Percentiles rank a stretch among this genome's conserved stretches.
phyloP scores from a whole-genome alignment of 139 green algal species.

The Volvox reticuliferus region DNA sequence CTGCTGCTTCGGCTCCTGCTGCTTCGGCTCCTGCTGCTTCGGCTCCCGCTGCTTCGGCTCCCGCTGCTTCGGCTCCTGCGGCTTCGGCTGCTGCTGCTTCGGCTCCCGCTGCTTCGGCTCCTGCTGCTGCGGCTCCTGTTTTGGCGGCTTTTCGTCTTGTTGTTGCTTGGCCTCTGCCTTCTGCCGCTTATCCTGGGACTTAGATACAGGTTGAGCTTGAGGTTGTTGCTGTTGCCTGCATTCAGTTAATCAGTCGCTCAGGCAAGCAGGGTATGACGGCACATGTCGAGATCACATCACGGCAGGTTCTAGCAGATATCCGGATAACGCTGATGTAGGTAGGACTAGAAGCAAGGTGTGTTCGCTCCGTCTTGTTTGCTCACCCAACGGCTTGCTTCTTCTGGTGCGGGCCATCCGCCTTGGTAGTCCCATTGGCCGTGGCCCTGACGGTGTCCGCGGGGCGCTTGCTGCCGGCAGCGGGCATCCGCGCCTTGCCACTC shows the following conservation, averaged over 20 bases:
- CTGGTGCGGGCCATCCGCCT: not conserved
- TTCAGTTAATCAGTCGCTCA: no score
- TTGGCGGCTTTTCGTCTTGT: not conserved
- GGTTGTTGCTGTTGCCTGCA: no score
- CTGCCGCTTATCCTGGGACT: not conserved
- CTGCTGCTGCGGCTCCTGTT: not conserved
- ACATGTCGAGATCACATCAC: no score
- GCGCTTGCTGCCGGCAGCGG: constrained; percentile 13
- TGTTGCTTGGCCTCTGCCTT: constrained; percentile 41
- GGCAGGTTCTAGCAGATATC: no score
- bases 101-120: constrained; percentile 29
- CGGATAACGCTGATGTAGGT: no score
- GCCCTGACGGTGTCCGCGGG: not conserved
- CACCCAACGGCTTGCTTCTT: constrained; percentile 33
- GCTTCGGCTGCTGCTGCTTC: no score
- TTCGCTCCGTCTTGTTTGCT: constrained; percentile 46
- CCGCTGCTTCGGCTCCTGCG: no score
- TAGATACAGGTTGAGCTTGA: not conserved
- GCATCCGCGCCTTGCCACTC: not conserved
- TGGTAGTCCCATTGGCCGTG: constrained; percentile 4
- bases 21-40: constrained; percentile 7
- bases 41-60: not conserved
- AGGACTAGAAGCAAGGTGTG: no score
- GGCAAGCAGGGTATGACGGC: no score
- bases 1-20: not conserved